phyloP scores from a whole-genome alignment of 495 filamentous ascomycete genomes.

The Halenospora varia region DNA sequence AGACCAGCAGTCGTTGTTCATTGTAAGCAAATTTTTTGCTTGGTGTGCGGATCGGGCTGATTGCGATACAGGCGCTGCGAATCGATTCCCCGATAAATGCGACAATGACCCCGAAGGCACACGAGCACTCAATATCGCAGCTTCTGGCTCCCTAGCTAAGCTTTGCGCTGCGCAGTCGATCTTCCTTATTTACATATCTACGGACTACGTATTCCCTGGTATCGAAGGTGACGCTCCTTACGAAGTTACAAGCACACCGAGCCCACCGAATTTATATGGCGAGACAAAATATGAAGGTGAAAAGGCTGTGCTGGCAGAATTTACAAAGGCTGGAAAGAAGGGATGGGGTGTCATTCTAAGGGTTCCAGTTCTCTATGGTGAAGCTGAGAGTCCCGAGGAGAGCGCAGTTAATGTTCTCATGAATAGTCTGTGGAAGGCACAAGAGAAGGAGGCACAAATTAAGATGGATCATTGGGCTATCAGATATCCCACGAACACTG shows the following conservation, averaged over 20 bases:
- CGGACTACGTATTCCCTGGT: slow-evolving; percentile 91
- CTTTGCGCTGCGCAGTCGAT: slow-evolving; percentile 57
- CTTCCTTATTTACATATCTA: slow-evolving; percentile 87
- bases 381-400: slow-evolving; percentile 58
- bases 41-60: not conserved
- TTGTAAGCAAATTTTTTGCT: slow-evolving; percentile 48
- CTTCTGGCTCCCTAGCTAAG: slow-evolving; percentile 61
- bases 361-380: slow-evolving; percentile 86
- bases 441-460: slow-evolving; percentile 51
- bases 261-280: slow-evolving; percentile 83
- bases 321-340: slow-evolving; percentile 40
- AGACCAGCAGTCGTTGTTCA: slow-evolving; percentile 84
- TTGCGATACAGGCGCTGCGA: slow-evolving; percentile 66
- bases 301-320: slow-evolving; percentile 61
- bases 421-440: slow-evolving; percentile 65
- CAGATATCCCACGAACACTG: slow-evolving; percentile 81
- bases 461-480: slow-evolving; percentile 89
- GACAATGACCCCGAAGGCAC: slow-evolving; percentile 74
- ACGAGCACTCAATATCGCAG: slow-evolving; percentile 69
- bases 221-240: slow-evolving; percentile 83
- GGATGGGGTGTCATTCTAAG: slow-evolving; percentile 66
- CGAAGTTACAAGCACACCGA: slow-evolving; percentile 54
- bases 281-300: slow-evolving; percentile 87
- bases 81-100: slow-evolving; percentile 83
- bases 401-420: slow-evolving; percentile 82